Conservation (phyloP, 495 filamentous ascomycete genomes). For the Cryomyces minteri region DNA sequence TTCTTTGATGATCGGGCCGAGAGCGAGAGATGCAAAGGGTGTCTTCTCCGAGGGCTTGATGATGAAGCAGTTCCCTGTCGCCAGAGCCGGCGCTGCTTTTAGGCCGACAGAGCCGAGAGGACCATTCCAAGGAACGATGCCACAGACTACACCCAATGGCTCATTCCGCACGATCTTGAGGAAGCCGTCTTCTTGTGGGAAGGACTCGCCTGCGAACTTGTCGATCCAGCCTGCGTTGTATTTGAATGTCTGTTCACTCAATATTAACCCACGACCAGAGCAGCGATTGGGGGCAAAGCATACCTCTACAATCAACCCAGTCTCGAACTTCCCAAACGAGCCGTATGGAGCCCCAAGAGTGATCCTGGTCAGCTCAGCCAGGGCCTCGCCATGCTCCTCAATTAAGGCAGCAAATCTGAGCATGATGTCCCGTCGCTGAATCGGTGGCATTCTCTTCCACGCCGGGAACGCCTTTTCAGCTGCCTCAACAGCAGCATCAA, state of each 20-base stretch:
- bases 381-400: conserved; percentile 14
- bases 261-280: no score
- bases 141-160: conserved; percentile 22
- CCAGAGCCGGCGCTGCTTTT: conserved; percentile 29
- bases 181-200: conserved; percentile 26
- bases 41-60: conserved; percentile 4
- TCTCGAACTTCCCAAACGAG: conserved; percentile 15
- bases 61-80: conserved; percentile 26
- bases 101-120: conserved; percentile 17
- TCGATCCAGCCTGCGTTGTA: conserved; percentile 29
- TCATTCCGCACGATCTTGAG: conserved; percentile 25
- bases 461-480: conserved; percentile 16
- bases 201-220: conserved; percentile 26
- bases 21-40: conserved; percentile 15
- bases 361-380: conserved; percentile 19
- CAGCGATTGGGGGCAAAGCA: not conserved
- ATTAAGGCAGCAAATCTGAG: conserved; percentile 24
- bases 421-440: conserved; percentile 16
- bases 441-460: conserved; percentile 14
- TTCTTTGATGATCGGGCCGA: conserved; percentile 15
- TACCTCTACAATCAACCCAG: conserved; percentile 12
- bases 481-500: conserved; percentile 19
- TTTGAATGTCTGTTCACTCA: conserved; percentile 7
- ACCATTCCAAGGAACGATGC: conserved; percentile 29
- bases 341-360: conserved; percentile 19